phyloP scores from a whole-genome alignment of 768 basidiomycete species.

The Phylloporus rhodoxanthus region DNA sequence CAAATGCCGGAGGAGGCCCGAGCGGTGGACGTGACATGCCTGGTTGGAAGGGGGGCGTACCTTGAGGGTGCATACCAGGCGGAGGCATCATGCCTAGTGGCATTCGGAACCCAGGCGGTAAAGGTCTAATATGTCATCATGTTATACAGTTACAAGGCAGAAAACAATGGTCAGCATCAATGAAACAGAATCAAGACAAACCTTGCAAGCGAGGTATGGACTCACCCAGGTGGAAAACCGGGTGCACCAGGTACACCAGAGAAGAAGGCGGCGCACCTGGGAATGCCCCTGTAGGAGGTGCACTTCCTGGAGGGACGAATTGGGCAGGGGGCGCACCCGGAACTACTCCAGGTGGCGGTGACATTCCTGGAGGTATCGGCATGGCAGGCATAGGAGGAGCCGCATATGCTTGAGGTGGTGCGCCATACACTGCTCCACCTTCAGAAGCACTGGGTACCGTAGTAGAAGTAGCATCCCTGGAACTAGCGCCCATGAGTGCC shows the following conservation, averaged over 20 bases:
- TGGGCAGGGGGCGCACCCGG: constrained; percentile 43
- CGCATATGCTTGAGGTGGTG: constrained; percentile 67
- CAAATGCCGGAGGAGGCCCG: constrained; percentile 34
- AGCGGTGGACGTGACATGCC: constrained; percentile 33
- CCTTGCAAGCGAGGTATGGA: constrained; percentile 14
- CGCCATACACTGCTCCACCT: constrained; percentile 59
- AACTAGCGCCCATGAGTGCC: constrained; percentile 73
- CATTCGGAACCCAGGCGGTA: constrained; percentile 51
- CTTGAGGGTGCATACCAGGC: constrained; percentile 35
- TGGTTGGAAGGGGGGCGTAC: constrained; percentile 34
- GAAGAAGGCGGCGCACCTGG: constrained; percentile 35
- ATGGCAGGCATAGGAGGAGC: constrained; percentile 34
- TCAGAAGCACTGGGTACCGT: constrained; percentile 35
- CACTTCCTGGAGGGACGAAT: constrained; percentile 33
- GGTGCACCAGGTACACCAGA: constrained; percentile 42
- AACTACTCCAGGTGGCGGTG: constrained; percentile 36
- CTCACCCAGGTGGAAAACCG: constrained; percentile 56
- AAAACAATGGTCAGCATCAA: constrained; percentile 19
- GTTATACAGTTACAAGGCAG: constrained; percentile 2
- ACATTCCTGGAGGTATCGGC: constrained; percentile 24
- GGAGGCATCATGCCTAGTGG: constrained; percentile 35
- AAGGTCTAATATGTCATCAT: constrained; percentile 31
- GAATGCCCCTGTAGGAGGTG: constrained; percentile 35
- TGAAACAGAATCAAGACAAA: constrained; percentile 12
- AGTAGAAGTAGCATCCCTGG: constrained; percentile 30